Base-by-base conservation (phyloP, 1,284 basidiomycete genomes). In the Cronartium quercuum region DNA sequence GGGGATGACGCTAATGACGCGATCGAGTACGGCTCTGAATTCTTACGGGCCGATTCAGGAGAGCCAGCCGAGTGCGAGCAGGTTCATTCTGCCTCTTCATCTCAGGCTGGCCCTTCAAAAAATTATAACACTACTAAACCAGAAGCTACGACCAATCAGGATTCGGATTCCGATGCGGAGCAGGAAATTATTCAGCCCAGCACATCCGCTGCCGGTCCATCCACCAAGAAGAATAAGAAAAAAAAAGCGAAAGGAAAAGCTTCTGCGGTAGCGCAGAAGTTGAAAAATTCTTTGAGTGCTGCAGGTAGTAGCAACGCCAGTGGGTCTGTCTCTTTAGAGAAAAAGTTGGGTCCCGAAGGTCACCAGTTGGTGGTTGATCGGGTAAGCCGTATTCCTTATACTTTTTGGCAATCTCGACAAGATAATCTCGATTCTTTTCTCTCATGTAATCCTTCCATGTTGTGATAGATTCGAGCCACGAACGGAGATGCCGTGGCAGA, bases 221-320 rank as follows among this genome's bases (percentile, higher is more conserved):
- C 42, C 38, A 55, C 42, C n/a, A 71, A 71, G 51, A 71, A 71
- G 29, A 57, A 29, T 55, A 71, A 71, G 61, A 71, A 71, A 60
- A 71, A 71, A 34, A 71, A 71, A 65, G 55, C 62, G 0, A 71
- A 71, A 62, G 69, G 69, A 29, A 71, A 71, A 37, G 69, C 61
- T n/a, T 70, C 41, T 15, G 34, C 68, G 10, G 58, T 44, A 12
- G 47, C 47, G 24, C 47, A 51, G 24, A 51, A 51, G 24, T 51
- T 51, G 13, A 51, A 51, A 21, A 51, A 51, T 21, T 51, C 47
- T 0, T 51, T 51, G 47, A 51, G 24, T 51, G 47, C 18, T 10
- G 13, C 47, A 15, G 47, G 18, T 6, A 51, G 47, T 51, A 51
- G 24, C 42, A 44, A 44, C 29, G 15, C 57, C 15, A 61, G 21